phyloP scores from a whole-genome alignment of 768 basidiomycete genomes.

The Trametes maxima region DNA sequence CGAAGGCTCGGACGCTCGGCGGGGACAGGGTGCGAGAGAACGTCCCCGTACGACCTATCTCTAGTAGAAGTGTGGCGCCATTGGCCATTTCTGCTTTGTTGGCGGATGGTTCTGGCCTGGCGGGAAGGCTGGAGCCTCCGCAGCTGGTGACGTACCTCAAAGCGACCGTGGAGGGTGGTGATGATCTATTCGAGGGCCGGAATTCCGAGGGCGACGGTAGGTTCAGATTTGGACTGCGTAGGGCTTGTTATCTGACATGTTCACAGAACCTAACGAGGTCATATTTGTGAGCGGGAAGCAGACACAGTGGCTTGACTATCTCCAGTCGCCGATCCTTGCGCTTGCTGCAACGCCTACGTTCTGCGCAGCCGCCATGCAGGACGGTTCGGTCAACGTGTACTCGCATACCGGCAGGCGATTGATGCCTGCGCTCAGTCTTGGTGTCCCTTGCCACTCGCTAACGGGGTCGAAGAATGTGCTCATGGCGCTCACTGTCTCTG shows the following conservation, averaged over 20 bases:
- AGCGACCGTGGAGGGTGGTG: conserved; percentile 62
- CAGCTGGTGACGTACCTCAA: conserved; percentile 40
- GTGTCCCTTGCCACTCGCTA: conserved; percentile 68
- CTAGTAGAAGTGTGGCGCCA: conserved; percentile 13
- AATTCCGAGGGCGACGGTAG: conserved; percentile 72
- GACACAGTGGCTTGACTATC: conserved; percentile 88
- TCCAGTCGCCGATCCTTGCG: conserved; percentile 70
- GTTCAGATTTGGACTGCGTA: conserved; percentile 24
- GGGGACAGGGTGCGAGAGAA: conserved; percentile 60
- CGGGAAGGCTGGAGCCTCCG: conserved; percentile 54
- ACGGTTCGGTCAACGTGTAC: conserved; percentile 83
- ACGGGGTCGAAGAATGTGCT: conserved; percentile 65
- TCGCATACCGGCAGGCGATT: conserved; percentile 79
- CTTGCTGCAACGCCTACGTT: conserved; percentile 66
- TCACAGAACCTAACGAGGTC: conserved; percentile 66
- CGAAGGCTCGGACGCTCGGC: conserved; percentile 61
- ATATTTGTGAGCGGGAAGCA: conserved; percentile 63
- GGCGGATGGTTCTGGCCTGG: conserved; percentile 13
- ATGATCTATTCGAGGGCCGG: conserved; percentile 71
- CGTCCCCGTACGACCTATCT: conserved; percentile 58
- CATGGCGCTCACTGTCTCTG: conserved; percentile 71
- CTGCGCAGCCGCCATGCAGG: conserved; percentile 77
- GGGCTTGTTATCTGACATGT: background rate
- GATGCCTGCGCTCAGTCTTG: conserved; percentile 76
- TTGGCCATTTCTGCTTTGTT: conserved; percentile 14